Conservation (phyloP, 208 protist species). For the Trypanosoma congolense region DNA sequence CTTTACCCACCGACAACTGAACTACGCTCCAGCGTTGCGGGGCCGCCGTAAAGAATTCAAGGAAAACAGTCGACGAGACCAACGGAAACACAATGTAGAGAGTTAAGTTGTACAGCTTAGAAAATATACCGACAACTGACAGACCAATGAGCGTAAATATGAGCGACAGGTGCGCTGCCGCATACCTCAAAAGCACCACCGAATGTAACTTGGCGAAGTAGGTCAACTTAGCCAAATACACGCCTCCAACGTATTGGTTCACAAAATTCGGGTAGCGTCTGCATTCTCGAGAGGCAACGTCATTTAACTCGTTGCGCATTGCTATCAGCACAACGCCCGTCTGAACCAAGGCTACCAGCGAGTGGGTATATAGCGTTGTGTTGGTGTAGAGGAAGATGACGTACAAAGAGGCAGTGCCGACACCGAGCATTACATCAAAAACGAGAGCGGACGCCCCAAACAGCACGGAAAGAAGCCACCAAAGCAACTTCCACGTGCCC, state of each 20-base stretch:
- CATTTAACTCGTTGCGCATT: conserved; percentile 60
- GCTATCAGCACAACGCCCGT: conserved; percentile 51
- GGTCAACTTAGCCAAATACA: conserved; percentile 26
- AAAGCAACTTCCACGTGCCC: conserved; percentile 9
- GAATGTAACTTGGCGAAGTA: conserved; percentile 53
- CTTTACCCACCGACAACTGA: conserved; percentile 24
- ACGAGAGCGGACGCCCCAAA: neutral
- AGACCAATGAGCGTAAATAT: conserved; percentile 55
- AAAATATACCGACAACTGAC: conserved; percentile 58
- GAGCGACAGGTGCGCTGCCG: conserved; percentile 40
- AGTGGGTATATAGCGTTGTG: conserved; percentile 63
- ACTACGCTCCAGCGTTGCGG: conserved; percentile 20
- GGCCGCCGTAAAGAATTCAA: conserved; percentile 49
- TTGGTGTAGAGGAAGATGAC: conserved; percentile 29
- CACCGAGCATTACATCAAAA: neutral
- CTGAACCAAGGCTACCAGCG: conserved; percentile 55
- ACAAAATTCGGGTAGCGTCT: conserved; percentile 17
- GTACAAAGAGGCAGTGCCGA: neutral
- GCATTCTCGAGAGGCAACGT: conserved; percentile 26
- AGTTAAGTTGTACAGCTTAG: conserved; percentile 56
- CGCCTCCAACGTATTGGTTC: conserved; percentile 20
- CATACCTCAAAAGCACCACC: conserved; percentile 37
- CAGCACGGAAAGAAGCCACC: neutral
- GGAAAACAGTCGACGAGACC: conserved; percentile 54
- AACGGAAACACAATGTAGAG: conserved; percentile 62